Evolutionary conservation across 495 filamentous ascomycete species (phyloP), one percentile per base, ranked within the genome.

Genomic region (Durotheca rogersii): DNA sequence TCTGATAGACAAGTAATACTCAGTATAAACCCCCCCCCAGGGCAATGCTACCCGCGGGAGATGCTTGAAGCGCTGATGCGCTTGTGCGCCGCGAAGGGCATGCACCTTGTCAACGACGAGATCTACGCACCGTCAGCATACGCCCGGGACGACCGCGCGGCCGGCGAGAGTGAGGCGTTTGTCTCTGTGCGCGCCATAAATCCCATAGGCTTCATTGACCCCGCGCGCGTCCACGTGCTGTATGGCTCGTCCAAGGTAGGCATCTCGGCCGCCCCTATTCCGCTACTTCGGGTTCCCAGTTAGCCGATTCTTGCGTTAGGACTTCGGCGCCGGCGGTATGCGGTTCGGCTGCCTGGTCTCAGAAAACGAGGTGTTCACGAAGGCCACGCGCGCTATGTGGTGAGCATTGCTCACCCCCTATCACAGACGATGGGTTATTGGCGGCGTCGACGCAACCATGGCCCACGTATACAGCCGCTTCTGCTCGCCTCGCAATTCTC

Each of bases 51-150:
- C 50, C 57, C 79, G 0, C 66, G 59, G 11, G 67, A 78, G 10
- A 69, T 69, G 0, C 49, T 85, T 0, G 51, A 71, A 7, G 67
- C 51, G 12, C 61, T 81, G 19, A 70, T 82, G 69, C 60, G 59
- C 6, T 53, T 85, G 4, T 86, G 82, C 42, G 66, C 76, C 16
- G 71, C 74, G 21, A 69, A 82, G 47, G 59, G 68, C 12, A 65
- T 87, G 1, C 81, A 86, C 47, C 53, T 86, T 2, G 72, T 86
- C 39, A 76, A 75, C 33, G 83, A 87, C 41, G 83, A 87, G 56
- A 76, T 86, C 9, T 85, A 85, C 55, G 83, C 78, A 0, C 58
- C 82, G 12, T 80, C 76, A 0, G 65, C 78, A 0, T 85, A 72
- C 51, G 57, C 72, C 6, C 72, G 70, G 17, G 58, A 69, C 3